Evolutionary conservation across 2,329 filamentous ascomycete genomes (phyloP), one percentile per base, ranked within the genome.

Genomic region (Fusarium continuum): DNA sequence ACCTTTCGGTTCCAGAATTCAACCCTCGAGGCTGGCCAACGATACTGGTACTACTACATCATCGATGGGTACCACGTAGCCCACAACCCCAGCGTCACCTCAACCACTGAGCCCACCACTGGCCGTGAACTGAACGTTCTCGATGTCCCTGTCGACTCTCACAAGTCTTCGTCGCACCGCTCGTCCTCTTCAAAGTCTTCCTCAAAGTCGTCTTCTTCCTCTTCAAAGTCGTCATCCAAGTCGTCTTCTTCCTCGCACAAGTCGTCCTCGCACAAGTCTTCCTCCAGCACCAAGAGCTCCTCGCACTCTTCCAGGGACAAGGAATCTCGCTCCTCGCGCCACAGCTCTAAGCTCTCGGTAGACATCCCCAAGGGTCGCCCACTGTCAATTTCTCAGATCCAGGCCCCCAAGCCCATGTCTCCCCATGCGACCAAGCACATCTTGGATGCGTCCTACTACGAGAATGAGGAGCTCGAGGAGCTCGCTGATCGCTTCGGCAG

Each of bases 41-140:
- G 94, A 76, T 98, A 98, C 88, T 99, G 95, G 95, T 99, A 98
- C 89, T 99, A 99, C 88, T 99, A 97, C 86, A 97, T 98, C 88
- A 95, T 98, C 79, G 95, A 99, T 78, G 95, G 95, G 72, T 97
- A 97, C 88, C 93, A 97, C 79, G 90, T 96, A 77, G 93, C 93
- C 62, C 94, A 98, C 85, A 95, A 98, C 82, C 93, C 94, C 70
- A 91, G 91, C 77, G 89, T 93, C 77, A 84, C 91, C 74, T 94
- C 90, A 75, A 96, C 91, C 75, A 90, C 91, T 69, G 95, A 99
- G 85, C 93, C 94, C 76, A 98, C 93, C 78, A 98, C 95, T 54
- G 92, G 93, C 81, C 94, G 95, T 78, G 92, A 93, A 80, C 86
- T 99, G 72, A 99, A 99, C 87, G 92, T 97, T 80, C 92, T 99